phyloP scores from a whole-genome alignment of 2,329 filamentous ascomycete species.

The Pseudodiploospora longispora region DNA sequence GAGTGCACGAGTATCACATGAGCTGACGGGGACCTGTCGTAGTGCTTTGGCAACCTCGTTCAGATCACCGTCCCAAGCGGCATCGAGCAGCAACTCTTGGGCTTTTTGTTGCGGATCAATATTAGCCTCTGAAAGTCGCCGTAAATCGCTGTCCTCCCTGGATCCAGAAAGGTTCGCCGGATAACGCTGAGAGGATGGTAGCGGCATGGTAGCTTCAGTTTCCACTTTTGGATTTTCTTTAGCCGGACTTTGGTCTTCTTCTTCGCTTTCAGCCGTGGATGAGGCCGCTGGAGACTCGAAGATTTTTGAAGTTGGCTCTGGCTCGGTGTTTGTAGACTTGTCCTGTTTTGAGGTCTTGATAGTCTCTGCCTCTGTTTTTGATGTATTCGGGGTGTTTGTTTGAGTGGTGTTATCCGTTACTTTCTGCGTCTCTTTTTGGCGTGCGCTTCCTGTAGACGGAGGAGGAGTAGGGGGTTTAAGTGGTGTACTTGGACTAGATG shows the following conservation, averaged over 20 bases:
- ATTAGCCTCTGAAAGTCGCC: not conserved
- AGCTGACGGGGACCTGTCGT: slow-evolving; percentile 14
- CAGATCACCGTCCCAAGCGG: slow-evolving; percentile 25
- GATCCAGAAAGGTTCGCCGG: no score
- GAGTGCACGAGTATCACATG: slow-evolving; percentile 20
- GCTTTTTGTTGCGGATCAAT: slow-evolving; percentile 8
- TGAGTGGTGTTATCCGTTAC: not conserved
- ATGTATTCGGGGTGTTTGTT: not conserved
- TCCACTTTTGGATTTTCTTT: no score
- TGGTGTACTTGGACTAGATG: not conserved
- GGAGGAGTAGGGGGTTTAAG: not conserved
- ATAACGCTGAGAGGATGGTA: no score
- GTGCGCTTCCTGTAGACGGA: no score
- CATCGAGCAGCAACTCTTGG: slow-evolving; percentile 20
- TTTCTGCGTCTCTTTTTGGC: no score
- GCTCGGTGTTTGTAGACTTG: not conserved
- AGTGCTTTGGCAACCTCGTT: slow-evolving; percentile 17
- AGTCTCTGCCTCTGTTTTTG: not conserved
- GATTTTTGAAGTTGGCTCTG: not conserved
- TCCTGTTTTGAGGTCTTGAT: not conserved
- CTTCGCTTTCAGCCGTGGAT: no score
- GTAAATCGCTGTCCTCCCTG: no score
- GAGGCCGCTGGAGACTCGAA: no score
- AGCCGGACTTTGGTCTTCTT: no score
- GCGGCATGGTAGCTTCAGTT: no score